phyloP scores from a whole-genome alignment of 352 stramenopile species.

The Elongisporangium prolatum region DNA sequence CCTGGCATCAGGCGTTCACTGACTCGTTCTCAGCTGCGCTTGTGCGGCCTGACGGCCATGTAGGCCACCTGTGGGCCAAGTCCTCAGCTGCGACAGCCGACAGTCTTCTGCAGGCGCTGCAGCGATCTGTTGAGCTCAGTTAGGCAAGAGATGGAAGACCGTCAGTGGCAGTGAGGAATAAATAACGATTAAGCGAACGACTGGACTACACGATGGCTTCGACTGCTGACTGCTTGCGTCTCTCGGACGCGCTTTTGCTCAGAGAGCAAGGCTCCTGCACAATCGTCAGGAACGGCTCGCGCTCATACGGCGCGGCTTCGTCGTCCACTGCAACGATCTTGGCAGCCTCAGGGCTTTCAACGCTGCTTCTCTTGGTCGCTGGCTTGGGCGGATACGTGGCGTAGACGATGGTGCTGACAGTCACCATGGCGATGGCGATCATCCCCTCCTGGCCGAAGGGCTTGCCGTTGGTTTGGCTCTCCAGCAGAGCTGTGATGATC shows the following conservation, averaged over 20 bases:
- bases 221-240: neutral
- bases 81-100: neutral
- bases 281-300: constrained; percentile 34
- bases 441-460: constrained; percentile 54
- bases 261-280: neutral
- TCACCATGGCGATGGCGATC: constrained; percentile 56
- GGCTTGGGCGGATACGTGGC: constrained; percentile 53
- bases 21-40: constrained; percentile 32
- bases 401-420: constrained; percentile 62
- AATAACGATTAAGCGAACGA: constrained; percentile 1
- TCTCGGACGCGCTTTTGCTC: neutral
- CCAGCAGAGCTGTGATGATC: constrained; percentile 68
- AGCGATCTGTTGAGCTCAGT: constrained; percentile 23
- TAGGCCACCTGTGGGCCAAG: constrained; percentile 54
- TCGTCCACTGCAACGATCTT: constrained; percentile 29
- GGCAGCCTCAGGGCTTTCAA: neutral
- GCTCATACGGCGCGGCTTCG: constrained; percentile 25
- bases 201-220: constrained; percentile 14
- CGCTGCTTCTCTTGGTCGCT: constrained; percentile 12
- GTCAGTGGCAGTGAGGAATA: neutral
- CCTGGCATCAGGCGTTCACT: constrained; percentile 29
- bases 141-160: constrained; percentile 3
- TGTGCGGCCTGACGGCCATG: constrained; percentile 76
- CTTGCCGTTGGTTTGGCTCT: constrained; percentile 68
- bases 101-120: constrained; percentile 16